Evolutionary conservation across 2,329 filamentous ascomycete species (phyloP), one percentile per base, ranked within the genome.

Genomic region (Colletotrichum theobromicola): DNA sequence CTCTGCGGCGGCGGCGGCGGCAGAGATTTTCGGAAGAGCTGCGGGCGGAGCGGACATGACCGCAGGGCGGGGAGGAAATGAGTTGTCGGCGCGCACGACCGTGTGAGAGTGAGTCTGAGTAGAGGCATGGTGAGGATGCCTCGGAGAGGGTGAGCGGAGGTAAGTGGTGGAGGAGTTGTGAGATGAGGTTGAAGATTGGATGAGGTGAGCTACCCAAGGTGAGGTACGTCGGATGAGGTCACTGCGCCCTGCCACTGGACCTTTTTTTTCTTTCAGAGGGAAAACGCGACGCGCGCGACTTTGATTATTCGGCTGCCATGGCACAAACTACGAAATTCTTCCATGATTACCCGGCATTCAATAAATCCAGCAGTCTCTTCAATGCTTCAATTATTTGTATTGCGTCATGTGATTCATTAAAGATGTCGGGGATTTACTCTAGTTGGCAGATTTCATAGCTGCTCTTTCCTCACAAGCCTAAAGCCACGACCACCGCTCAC

Each of bases 171-270:
- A 62, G 57, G n/a, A 28, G 63, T 28, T 62, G 57, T 74, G 61
- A 65, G 24, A 65, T 68, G 42, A 42, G 24, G 53, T 61, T 62
- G 32, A 62, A 57, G 72, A 53, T 66, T 53, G 35, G 50, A 35
- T 74, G 63, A 74, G 70, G 73, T 74, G 35, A 67, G 63, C 64
- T 58, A 34, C n/a, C n/a, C n/a, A n/a, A 74, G 70, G 73, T 74
- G 35, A 67, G 63, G 60, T 58, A 34, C 21, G n/a, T 16, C 6
- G 58, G 57, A 34, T 75, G 72, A 72, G 73, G 73, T 70, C 64
- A 75, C 70, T 60, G 58, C 65, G 50, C 53, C 60, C 57, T 57
- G 55, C 15, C 67, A 18, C 21, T 32, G 21, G 12, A 10, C 21
- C 50, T 46, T 60, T 67, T 26, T 70, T 46, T 63, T 63, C 5